These are phyloP conservation scores for Fusarium globosum DNA, from an alignment of 2,329 filamentous ascomycete species.

Conservation along the genomic window DNA sequence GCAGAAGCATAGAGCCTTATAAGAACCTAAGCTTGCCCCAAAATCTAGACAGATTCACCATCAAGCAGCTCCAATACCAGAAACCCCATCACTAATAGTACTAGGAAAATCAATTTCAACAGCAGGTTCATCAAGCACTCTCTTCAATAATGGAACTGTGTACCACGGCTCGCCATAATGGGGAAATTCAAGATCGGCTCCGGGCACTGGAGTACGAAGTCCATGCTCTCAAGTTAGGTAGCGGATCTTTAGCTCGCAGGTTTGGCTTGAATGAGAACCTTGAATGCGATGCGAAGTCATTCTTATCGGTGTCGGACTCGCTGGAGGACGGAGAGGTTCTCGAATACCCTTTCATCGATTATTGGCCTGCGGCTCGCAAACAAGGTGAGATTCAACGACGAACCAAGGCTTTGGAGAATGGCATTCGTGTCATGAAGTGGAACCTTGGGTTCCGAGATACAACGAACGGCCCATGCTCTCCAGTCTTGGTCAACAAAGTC, in stretches of 20 bases:
- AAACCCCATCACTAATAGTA: fast-evolving
- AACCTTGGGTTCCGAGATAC: neutral
- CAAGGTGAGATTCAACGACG: neutral
- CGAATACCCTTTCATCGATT: neutral
- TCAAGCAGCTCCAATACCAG: neutral
- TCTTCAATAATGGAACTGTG: fast-evolving
- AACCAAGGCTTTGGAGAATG: neutral
- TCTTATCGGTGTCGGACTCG: neutral
- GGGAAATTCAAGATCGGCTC: neutral
- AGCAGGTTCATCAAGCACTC: fast-evolving
- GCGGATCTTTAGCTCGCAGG: neutral
- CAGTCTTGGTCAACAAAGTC: fast-evolving
- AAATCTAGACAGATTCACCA: fast-evolving
- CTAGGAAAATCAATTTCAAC: neutral
- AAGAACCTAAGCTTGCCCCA: fast-evolving
- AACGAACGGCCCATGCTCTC: fast-evolving
- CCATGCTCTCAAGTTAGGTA: neutral
- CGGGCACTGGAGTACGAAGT: neutral
- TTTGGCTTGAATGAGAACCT: neutral
- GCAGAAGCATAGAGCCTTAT: fast-evolving
- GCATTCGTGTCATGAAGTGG: neutral
- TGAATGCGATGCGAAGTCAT: neutral
- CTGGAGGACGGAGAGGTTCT: neutral
- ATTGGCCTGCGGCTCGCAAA: neutral
- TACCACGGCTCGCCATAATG: neutral